Evolutionary conservation across 2,329 filamentous ascomycete species (phyloP).

Genomic region (Curvularia sp.): DNA sequence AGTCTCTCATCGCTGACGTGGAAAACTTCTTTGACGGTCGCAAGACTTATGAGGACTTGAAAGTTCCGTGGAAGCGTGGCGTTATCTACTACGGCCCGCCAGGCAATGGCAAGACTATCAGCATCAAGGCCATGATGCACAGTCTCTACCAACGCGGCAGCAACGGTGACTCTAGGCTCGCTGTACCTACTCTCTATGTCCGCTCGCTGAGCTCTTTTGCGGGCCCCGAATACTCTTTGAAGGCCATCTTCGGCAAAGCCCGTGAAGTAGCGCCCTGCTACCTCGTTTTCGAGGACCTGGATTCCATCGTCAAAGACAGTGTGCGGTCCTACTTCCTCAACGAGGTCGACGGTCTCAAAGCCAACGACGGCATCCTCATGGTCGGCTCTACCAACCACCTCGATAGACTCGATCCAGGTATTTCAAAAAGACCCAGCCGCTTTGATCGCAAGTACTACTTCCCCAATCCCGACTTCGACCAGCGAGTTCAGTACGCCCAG

Average conservation of each 20-base stretch:
- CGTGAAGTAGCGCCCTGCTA: constrained; percentile 70
- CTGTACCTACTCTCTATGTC: constrained; percentile 64
- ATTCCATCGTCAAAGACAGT: constrained; percentile 66
- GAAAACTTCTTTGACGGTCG: constrained; percentile 68
- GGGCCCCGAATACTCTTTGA: constrained; percentile 62
- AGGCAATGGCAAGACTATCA: constrained; percentile 72
- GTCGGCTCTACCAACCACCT: constrained; percentile 70
- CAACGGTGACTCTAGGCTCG: constrained; percentile 37
- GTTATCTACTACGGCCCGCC: constrained; percentile 72
- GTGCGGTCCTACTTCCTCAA: constrained; percentile 75
- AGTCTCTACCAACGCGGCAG: constrained; percentile 62
- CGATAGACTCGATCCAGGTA: constrained; percentile 71
- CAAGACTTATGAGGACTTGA: constrained; percentile 65
- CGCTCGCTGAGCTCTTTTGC: constrained; percentile 54
- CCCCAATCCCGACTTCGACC: constrained; percentile 47
- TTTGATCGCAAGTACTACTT: constrained; percentile 59
- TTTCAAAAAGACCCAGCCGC: constrained; percentile 55
- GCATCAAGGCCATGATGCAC: constrained; percentile 74
- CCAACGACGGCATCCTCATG: constrained; percentile 75
- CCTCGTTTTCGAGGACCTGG: constrained; percentile 75
- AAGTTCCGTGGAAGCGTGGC: constrained; percentile 74
- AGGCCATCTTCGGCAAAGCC: constrained; percentile 58
- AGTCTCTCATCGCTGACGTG: constrained; percentile 68
- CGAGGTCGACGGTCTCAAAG: constrained; percentile 72
- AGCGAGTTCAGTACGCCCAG: constrained; percentile 53